These are phyloP conservation scores for Monosporascus cannonballus DNA, from an alignment of 2,329 filamentous ascomycete genomes.

Conservation along the genomic window DNA sequence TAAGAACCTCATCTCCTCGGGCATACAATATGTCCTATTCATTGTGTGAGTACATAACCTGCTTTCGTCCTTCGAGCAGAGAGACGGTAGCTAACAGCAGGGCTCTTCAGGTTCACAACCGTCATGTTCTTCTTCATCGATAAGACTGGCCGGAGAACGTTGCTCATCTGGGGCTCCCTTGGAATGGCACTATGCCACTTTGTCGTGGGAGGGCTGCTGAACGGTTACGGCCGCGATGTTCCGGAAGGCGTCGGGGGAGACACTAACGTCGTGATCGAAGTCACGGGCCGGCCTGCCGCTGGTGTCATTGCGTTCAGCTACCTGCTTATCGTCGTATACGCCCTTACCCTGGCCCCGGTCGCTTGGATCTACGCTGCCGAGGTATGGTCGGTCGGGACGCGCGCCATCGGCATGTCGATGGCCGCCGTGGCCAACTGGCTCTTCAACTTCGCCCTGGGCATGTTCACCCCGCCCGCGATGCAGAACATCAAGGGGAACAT, in stretches of 20 bases:
- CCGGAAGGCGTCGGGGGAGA: conserved; percentile 41
- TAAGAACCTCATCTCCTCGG: conserved; percentile 47
- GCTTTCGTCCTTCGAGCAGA: not conserved
- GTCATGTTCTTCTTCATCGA: conserved; percentile 48
- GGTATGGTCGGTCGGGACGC: conserved; percentile 55
- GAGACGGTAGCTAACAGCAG: not conserved
- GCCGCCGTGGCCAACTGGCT: conserved; percentile 48
- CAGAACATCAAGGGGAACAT: conserved; percentile 50
- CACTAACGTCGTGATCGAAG: conserved; percentile 46
- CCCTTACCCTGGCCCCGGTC: conserved; percentile 56
- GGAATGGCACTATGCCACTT: conserved; percentile 60
- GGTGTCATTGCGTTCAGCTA: conserved; percentile 62
- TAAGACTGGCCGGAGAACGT: conserved; percentile 52
- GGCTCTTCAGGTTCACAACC: conserved; percentile 32
- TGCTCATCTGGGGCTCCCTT: conserved; percentile 59
- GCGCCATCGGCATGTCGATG: conserved; percentile 53
- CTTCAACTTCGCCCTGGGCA: conserved; percentile 55
- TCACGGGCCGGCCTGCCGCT: conserved; percentile 47
- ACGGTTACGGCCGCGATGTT: conserved; percentile 34
- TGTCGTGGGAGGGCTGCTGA: conserved; percentile 47
- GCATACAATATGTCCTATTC: conserved; percentile 49
- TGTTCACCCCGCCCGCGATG: conserved; percentile 53
- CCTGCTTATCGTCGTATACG: conserved; percentile 57
- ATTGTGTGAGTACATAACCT: conserved; percentile 28
- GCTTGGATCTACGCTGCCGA: conserved; percentile 63